Percentiles rank a stretch among this genome's conserved stretches.
phyloP scores from a whole-genome alignment of 371 early-diverging fungal species.

The Chytridiales sp. region DNA sequence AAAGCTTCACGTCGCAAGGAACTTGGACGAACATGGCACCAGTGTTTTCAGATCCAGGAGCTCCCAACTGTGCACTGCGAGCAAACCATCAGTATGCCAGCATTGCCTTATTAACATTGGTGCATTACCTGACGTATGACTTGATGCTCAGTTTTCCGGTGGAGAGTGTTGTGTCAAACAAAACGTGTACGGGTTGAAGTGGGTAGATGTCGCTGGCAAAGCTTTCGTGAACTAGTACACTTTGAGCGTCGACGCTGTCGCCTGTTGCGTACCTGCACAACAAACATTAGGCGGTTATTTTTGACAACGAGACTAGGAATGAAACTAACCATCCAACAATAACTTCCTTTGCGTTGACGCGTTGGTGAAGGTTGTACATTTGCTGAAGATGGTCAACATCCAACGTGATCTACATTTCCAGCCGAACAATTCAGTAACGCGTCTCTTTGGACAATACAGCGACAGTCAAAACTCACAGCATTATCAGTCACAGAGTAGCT shows the following conservation, averaged over 20 bases:
- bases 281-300: not conserved
- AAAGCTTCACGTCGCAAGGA: slow-evolving; percentile 84
- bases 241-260: slow-evolving; percentile 74
- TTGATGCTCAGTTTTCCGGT: slow-evolving; percentile 72
- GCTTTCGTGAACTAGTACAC: slow-evolving; percentile 82
- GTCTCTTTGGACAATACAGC: no score
- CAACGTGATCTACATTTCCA: slow-evolving; percentile 66
- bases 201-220: slow-evolving; percentile 80
- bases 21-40: slow-evolving; percentile 78
- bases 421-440: no score
- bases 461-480: slow-evolving; percentile 13
- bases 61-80: slow-evolving; percentile 74
- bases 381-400: slow-evolving; percentile 87
- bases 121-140: slow-evolving; percentile 55
- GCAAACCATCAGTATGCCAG: no score
- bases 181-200: slow-evolving; percentile 72
- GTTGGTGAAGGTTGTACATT: slow-evolving; percentile 84
- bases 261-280: slow-evolving; percentile 58
- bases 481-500: slow-evolving; percentile 47
- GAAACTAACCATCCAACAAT: slow-evolving; percentile 84
- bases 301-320: not conserved
- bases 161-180: slow-evolving; percentile 74
- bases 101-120: not conserved
- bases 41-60: slow-evolving; percentile 65
- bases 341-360: slow-evolving; percentile 84